phyloP scores from a whole-genome alignment of 2,329 filamentous ascomycete genomes.

The Exophiala lecanii-corni region DNA sequence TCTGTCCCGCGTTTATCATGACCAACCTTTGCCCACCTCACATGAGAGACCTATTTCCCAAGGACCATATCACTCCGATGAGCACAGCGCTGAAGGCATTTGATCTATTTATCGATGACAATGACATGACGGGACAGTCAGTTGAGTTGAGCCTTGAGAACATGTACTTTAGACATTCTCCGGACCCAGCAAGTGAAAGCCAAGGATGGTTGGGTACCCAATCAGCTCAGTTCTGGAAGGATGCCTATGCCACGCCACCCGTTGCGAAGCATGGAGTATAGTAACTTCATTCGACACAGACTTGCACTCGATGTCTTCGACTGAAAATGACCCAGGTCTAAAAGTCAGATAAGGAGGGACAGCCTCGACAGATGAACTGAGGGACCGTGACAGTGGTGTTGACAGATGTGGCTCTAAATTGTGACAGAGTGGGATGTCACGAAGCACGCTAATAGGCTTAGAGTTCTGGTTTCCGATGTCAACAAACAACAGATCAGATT shows the following conservation, averaged over 20 bases:
- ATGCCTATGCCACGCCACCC: background rate
- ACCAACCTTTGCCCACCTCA: background rate
- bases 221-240: background rate
- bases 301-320: no score
- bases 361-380: no score
- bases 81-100: background rate
- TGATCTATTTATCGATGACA: background rate
- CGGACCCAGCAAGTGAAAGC: background rate
- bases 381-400: no score
- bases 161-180: background rate
- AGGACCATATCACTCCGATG: conserved; percentile 1
- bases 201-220: background rate
- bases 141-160: background rate
- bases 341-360: no score
- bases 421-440: no score
- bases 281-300: no score
- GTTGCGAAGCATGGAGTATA: background rate
- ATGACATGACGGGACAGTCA: background rate
- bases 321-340: no score
- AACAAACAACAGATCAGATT: no score
- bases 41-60: background rate
- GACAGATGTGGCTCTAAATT: no score
- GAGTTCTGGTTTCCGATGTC: no score
- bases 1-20: conserved; percentile 45
- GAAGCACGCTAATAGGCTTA: no score